Evolutionary conservation across 2,329 filamentous ascomycete genomes (phyloP), one percentile per base, ranked within the genome.

Genomic region (Fusarium falciforme): DNA sequence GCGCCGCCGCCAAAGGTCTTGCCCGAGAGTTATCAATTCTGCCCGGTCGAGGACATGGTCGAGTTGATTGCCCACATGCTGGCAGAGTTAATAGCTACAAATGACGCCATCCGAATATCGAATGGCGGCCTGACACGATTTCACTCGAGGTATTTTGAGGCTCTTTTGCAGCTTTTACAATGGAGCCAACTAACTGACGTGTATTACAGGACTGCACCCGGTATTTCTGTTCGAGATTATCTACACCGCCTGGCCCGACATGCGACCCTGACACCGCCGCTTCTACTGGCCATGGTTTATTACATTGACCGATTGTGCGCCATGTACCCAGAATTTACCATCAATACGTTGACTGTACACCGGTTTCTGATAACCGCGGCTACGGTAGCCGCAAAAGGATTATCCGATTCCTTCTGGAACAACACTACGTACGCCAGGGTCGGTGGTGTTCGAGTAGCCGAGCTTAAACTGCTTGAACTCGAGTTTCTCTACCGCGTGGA

Each of bases 241-340:
- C 89, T 99, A 38, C 93, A 96, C 79, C 92, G 96, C 72, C 88
- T 99, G 67, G 96, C 97, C 27, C 94, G 95, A 68, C 96, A 99
- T 81, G 96, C 96, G 29, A 98, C 96, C 0, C 88, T 99, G 4
- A 95, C 94, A 8, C 95, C 96, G 14, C 96, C 96, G 1, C 93
- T 99, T 60, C 88, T 99, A n/a, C 90, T 99, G 38, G 96, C 95
- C 77, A 98, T 99, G 94, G 96, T 99, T 66, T 99, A 97, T 81
- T 99, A 98, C 80, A 98, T 99, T 79, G 96, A 99, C 84, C 92
- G 95, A 35, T 89, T 99, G 25, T 99, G 96, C 83, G 92, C 94
- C 12, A 87, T 97, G 68, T 99, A 98, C 81, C 93, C 94, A 4
- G 93, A 96, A 55, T 99, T 99, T 82, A 98, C 95, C 31, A 97